Base-by-base conservation (phyloP, 2,329 filamentous ascomycete genomes). In the Parascedosporium putredinis region DNA sequence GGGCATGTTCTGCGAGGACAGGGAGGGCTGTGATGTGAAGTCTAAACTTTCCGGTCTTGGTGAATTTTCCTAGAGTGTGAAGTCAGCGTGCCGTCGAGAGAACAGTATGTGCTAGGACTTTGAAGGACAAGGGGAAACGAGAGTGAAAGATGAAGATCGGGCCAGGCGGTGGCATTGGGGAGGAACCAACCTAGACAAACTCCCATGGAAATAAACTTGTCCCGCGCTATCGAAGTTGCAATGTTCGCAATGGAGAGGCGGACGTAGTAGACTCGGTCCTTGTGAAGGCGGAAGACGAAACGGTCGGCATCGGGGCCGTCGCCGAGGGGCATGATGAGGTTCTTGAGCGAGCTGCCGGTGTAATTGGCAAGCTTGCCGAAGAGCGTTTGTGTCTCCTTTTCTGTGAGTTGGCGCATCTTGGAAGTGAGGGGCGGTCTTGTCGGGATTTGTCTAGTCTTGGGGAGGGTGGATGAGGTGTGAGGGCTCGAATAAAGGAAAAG, bases 321-420 rank as follows among this genome's bases (percentile, higher is more conserved):
- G 60, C 84, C 78, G 53, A 86, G 72, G 8, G 85, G 84, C 45
- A 83, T 80, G 59, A 91, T 88, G 57, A 96, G 79, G 67, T 88
- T 83, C 67, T 89, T 91, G 58, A 96, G 78, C 16, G 86, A 90
- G 59, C 79, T 80, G 57, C 90, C 89, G 22, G 87, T 93, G 73
- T 97, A 98, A 67, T 89, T 87, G 52, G 93, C 93, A 36, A 98
- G 81, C 73, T 97, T 95, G 58, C 84, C 79, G 68, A 96, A 94
- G 59, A 96, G 81, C 1, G 85, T 86, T 65, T 86, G 81, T 52
- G 83, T 86, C 69, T 89, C 85, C 62, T 73, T 68, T 66, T 88
- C 88, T 51, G 88, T 93, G 57, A 95, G 79, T 48, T 84, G 79
- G 50, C 88, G 80, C 88, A 95, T 94, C 44, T 59, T 78, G 58